Evolutionary conservation across 306 rosid genomes (phyloP).

Genomic region (Luffa acutangula): DNA sequence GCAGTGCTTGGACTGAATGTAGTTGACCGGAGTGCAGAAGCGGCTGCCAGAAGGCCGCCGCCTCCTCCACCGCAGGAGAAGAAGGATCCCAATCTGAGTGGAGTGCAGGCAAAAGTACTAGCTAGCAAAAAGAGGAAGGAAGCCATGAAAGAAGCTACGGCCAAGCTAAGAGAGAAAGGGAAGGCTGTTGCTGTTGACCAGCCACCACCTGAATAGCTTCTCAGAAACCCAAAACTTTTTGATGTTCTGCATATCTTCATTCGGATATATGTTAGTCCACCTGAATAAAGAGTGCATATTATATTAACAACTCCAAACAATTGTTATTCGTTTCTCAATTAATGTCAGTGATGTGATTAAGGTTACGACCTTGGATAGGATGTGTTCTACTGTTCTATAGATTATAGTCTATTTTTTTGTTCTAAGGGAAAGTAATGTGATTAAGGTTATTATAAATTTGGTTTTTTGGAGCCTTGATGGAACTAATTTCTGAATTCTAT

Average conservation of each 20-base stretch:
- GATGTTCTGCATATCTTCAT: neutral
- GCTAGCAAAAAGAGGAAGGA: conserved; percentile 92
- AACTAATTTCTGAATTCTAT: neutral
- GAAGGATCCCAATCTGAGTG: conserved; percentile 73
- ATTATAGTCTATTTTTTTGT: neutral
- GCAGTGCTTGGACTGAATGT: conserved; percentile 25
- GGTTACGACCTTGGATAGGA: neutral
- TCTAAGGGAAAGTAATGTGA: neutral
- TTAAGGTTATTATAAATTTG: neutral
- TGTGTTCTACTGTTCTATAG: neutral
- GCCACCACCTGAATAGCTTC: conserved; percentile 21
- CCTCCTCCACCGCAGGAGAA: conserved; percentile 58
- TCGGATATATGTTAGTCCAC: neutral
- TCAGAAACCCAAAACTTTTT: neutral
- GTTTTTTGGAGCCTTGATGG: neutral
- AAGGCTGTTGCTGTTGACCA: conserved; percentile 18
- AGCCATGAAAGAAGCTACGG: conserved; percentile 54
- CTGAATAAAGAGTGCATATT: neutral
- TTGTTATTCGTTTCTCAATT: neutral
- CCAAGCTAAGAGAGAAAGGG: conserved; percentile 57
- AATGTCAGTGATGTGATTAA: neutral
- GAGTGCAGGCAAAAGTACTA: conserved; percentile 65
- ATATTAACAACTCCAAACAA: neutral
- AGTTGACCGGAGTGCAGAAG: conserved; percentile 31
- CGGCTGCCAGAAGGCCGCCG: conserved; percentile 63